Evolutionary conservation across 2,329 filamentous ascomycete species (phyloP), one percentile per base, ranked within the genome.

Genomic region (Cylindrodendrum hubeiense): DNA sequence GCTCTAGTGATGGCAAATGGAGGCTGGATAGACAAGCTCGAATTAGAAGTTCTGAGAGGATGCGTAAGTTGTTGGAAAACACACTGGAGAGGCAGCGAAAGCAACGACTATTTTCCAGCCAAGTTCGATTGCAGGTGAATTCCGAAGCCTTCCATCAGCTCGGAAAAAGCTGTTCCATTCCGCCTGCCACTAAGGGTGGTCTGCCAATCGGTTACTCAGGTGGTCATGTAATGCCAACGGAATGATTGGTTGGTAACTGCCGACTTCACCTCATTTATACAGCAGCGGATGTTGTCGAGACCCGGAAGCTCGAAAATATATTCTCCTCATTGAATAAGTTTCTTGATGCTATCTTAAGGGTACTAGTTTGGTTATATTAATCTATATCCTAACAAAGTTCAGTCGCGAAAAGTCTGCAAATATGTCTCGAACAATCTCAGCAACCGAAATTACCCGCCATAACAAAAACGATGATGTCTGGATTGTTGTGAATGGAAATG

Each of bases 401-500:
- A 3, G 13, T 13, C 13, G 22, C 21, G 24, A n/a, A 30, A 30
- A 6, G 4, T 47, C 7, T 43, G 7, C 13, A 6, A 55, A 24
- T 33, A 72, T 72, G 70, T 12, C 62, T 9, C 71, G 30, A 17
- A 30, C 76, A 15, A 52, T 87, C 21, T 81, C 82, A 15, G 71
- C 76, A 3, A 68, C 79, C 44, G 81, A 88, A 63, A 76, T 89
- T 61, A 79, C 80, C 1, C 73, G 73, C 39, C 86, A 89, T 70
- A 81, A 79, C 44, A 80, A 75, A 0, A 76, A 79, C 0, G 77
- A 82, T 15, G 83, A 89, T 71, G 82, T 86, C 71, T 93, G 90
- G 91, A 85, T 92, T 65, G 89, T 91, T 22, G 85, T 93, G n/a
- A 86, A 92, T 71, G 85, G 85, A 39, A 82, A 85, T 61, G 89